phyloP scores from a whole-genome alignment of 2,329 filamentous ascomycete species.

The Exophiala calicioides region DNA sequence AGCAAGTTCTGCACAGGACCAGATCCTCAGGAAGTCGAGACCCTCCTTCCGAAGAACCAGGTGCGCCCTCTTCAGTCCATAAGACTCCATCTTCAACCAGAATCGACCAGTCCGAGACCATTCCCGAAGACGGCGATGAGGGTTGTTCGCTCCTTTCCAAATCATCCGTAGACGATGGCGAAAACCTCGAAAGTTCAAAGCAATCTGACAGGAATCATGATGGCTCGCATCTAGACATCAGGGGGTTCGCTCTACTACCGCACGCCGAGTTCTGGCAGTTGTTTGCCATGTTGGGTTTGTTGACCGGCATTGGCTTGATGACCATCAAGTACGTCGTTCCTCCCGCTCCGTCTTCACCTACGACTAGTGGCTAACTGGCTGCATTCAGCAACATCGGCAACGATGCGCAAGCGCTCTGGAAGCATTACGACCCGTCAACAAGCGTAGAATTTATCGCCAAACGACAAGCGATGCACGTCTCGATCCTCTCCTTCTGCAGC shows the following conservation, averaged over 20 bases:
- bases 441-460: slow-evolving; percentile 73
- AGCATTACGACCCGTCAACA: slow-evolving; percentile 73
- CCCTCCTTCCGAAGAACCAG: slow-evolving; percentile 39
- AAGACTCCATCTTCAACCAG: slow-evolving; percentile 33
- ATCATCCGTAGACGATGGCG: slow-evolving; percentile 40
- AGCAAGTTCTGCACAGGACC: slow-evolving; percentile 35
- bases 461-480: slow-evolving; percentile 88
- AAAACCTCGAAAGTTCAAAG: slow-evolving; percentile 28
- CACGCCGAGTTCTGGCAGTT: slow-evolving; percentile 86
- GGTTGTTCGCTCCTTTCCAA: slow-evolving; percentile 66
- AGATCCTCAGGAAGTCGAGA: slow-evolving; percentile 36
- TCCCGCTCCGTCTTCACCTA: slow-evolving; percentile 16
- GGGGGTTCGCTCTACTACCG: slow-evolving; percentile 72
- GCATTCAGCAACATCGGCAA: slow-evolving; percentile 97
- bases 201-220: slow-evolving; percentile 66
- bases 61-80: slow-evolving; percentile 37
- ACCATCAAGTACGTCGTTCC: slow-evolving; percentile 81
- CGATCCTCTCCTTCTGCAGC: slow-evolving; percentile 84
- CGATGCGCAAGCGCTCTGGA: slow-evolving; percentile 83
- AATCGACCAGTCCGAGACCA: slow-evolving; percentile 33
- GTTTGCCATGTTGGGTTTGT: slow-evolving; percentile 82
- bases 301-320: slow-evolving; percentile 94
- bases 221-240: slow-evolving; percentile 85
- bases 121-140: slow-evolving; percentile 23
- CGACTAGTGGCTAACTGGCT: slow-evolving; percentile 56